phyloP scores from a whole-genome alignment of 2,329 filamentous ascomycete genomes.

The Monosporascus sp. region DNA sequence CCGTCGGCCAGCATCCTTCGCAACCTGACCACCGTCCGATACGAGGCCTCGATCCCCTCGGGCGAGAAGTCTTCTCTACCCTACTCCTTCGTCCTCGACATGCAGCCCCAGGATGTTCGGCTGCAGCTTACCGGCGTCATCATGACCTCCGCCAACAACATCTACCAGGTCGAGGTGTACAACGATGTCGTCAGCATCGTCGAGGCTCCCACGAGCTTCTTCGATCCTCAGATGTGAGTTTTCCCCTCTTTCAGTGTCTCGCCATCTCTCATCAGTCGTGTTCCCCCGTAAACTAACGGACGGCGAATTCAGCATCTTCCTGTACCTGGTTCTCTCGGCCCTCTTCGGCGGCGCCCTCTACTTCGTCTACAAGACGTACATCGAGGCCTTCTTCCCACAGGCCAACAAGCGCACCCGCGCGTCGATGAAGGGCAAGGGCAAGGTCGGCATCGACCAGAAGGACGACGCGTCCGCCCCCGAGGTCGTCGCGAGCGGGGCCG shows the following conservation, averaged over 20 bases:
- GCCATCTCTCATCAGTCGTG: slow-evolving; percentile 46
- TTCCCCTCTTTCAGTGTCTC: slow-evolving; percentile 16
- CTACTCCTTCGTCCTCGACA: slow-evolving; percentile 82
- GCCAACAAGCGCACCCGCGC: slow-evolving; percentile 58
- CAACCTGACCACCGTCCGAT: slow-evolving; percentile 77
- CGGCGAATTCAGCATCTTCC: slow-evolving; percentile 68
- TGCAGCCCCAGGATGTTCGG: slow-evolving; percentile 85
- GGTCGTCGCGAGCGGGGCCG: slow-evolving; percentile 60
- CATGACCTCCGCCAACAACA: slow-evolving; percentile 55
- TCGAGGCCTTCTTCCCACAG: slow-evolving; percentile 92
- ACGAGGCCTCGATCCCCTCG: slow-evolving; percentile 66
- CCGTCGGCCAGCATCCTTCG: slow-evolving; percentile 58
- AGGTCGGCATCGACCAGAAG: slow-evolving; percentile 55
- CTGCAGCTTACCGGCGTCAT: slow-evolving; percentile 74
- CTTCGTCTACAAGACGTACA: slow-evolving; percentile 98
- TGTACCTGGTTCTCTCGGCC: slow-evolving; percentile 83
- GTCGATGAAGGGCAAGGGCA: slow-evolving; percentile 46
- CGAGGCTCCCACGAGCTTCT: slow-evolving; percentile 83
- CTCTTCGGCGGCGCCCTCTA: slow-evolving; percentile 77
- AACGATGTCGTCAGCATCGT: slow-evolving; percentile 81
- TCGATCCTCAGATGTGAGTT: slow-evolving; percentile 90
- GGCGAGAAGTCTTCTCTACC: slow-evolving; percentile 72
- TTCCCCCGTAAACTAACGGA: too few species aligned
- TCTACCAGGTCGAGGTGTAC: slow-evolving; percentile 75
- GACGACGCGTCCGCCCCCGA: slow-evolving; percentile 64